phyloP scores from a whole-genome alignment of 768 basidiomycete genomes.

The Collybia nuda region DNA sequence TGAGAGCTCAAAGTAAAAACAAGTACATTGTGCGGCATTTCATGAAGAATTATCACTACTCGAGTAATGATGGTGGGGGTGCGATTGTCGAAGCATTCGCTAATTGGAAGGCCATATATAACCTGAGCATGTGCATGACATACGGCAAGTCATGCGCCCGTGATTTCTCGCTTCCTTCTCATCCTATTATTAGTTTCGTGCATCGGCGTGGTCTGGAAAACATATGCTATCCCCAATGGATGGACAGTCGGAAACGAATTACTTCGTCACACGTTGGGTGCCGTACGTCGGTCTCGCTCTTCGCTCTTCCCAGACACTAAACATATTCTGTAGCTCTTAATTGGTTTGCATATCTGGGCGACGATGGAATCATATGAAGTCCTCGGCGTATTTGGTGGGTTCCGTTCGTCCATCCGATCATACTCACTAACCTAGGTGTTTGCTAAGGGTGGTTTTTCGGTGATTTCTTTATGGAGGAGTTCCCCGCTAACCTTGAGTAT shows the following conservation, averaged over 20 bases:
- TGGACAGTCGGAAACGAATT: conserved; percentile 90
- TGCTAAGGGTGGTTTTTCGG: conserved; percentile 94
- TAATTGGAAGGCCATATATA: conserved; percentile 95
- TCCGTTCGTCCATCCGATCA: neutral
- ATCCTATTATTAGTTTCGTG: conserved; percentile 66
- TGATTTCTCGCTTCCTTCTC: no score
- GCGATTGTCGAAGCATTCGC: conserved; percentile 92
- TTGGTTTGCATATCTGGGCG: conserved; percentile 90
- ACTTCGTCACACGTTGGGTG: conserved; percentile 84
- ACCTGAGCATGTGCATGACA: conserved; percentile 92
- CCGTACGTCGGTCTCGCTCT: conserved; percentile 47
- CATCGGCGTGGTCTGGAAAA: conserved; percentile 84
- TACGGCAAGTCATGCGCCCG: conserved; percentile 56
- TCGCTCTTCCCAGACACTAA: conserved; percentile 7
- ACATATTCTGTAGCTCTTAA: conserved; percentile 54
- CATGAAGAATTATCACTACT: conserved; percentile 92
- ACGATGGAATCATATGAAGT: conserved; percentile 90
- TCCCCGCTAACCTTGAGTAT: conserved; percentile 87
- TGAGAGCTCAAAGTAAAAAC: conserved; percentile 80
- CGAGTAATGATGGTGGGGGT: conserved; percentile 63
- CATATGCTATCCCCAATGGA: conserved; percentile 76
- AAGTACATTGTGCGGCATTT: conserved; percentile 95
- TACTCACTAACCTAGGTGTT: neutral
- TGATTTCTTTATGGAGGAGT: conserved; percentile 95
- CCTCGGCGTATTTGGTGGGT: conserved; percentile 85